phyloP scores from a whole-genome alignment of 345 rosid species.

The Moringa oleifera region DNA sequence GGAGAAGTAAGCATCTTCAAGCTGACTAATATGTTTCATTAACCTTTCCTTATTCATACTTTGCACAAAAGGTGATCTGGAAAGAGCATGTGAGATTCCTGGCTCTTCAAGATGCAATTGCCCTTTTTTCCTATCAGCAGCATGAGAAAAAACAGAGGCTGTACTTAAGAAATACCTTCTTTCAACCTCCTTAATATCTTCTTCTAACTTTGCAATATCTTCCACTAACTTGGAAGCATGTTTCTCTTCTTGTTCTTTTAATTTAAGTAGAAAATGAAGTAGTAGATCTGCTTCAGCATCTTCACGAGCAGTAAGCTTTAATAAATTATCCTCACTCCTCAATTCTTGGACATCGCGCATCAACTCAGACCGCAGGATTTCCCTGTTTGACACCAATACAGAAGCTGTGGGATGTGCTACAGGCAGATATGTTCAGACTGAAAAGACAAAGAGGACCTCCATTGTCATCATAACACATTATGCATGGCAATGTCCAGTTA shows the following conservation, averaged over 20 bases:
- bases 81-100: constrained; percentile 21
- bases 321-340: constrained; percentile 25
- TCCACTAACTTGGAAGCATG: constrained; percentile 52
- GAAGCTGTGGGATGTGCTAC: constrained; percentile 6
- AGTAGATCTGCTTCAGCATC: constrained; percentile 57
- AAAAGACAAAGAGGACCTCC: no score
- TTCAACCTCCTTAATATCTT: constrained; percentile 65
- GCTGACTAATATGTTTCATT: constrained; percentile 52
- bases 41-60: constrained; percentile 41
- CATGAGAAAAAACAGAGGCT: constrained; percentile 26
- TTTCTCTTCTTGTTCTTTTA: constrained; percentile 58
- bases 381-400: constrained; percentile 43
- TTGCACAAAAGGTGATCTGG: constrained; percentile 27
- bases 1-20: constrained; percentile 78
- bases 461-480: not conserved
- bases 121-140: constrained; percentile 20
- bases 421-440: not conserved
- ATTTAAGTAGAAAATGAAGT: constrained; percentile 53
- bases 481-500: not conserved
- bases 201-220: constrained; percentile 53
- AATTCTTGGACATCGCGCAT: constrained; percentile 26
- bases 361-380: constrained; percentile 72
- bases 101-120: constrained; percentile 17
- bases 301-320: constrained; percentile 30
- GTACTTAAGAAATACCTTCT: constrained; percentile 34